These are phyloP conservation scores for Colletotrichum sp. DNA, from an alignment of 2,329 filamentous ascomycete genomes.

Conservation along the genomic window DNA sequence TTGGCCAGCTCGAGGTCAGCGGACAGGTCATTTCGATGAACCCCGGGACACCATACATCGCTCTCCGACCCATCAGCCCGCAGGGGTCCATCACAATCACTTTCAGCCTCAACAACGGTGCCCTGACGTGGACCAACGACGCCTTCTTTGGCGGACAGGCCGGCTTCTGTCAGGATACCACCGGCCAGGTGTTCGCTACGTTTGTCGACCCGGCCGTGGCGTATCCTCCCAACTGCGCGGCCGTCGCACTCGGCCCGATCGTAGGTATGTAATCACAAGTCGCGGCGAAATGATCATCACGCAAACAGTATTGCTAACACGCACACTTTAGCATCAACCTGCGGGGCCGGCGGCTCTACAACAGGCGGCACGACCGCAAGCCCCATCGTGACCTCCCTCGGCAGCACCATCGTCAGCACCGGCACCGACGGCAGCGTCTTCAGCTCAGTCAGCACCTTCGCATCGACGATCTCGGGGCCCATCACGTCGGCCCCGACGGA, in stretches of 20 bases:
- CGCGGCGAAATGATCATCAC: not conserved
- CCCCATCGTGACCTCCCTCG: not conserved
- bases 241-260: not conserved
- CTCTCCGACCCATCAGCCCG: not conserved
- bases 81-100: not conserved
- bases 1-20: slow-evolving; percentile 2
- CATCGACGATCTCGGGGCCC: not conserved
- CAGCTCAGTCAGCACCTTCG: not conserved
- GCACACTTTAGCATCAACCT: not conserved
- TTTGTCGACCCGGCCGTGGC: slow-evolving; percentile 9
- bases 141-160: slow-evolving; percentile 12
- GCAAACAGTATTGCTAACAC: not conserved
- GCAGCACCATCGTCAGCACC: not conserved
- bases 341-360: not conserved
- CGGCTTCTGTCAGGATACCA: slow-evolving; percentile 14
- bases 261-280: not conserved
- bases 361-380: not conserved
- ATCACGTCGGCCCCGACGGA: not conserved
- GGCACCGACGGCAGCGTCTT: not conserved
- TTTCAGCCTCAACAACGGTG: slow-evolving; percentile 6
- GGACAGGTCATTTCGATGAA: not conserved
- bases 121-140: slow-evolving; percentile 1
- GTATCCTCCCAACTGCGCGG: slow-evolving; percentile 3
- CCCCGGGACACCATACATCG: slow-evolving; percentile 7
- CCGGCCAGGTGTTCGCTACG: not conserved